Conservation (phyloP, 2,329 filamentous ascomycete species). For the Diplodia scrobiculata region DNA sequence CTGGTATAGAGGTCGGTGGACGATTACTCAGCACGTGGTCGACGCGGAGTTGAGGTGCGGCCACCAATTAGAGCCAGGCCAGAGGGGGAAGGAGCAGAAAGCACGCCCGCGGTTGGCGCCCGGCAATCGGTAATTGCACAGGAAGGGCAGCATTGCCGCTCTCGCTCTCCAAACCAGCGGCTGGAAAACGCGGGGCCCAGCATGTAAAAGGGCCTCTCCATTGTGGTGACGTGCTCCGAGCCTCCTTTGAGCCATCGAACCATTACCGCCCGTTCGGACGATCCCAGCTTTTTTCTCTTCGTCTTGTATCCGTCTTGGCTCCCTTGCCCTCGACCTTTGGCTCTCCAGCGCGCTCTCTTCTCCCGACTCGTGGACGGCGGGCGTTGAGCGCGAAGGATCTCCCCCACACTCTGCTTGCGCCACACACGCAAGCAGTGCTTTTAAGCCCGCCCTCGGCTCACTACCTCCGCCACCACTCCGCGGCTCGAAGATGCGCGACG, state of each 20-base stretch:
- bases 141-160: background rate
- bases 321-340: background rate
- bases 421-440: background rate
- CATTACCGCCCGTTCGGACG: background rate
- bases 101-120: background rate
- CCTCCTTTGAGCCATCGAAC: background rate
- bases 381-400: background rate
- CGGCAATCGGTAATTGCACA: conserved; percentile 11
- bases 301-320: background rate
- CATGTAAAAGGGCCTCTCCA: background rate
- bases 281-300: background rate
- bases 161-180: background rate
- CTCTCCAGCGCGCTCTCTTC: background rate
- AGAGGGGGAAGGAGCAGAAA: background rate
- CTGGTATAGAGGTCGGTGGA: background rate
- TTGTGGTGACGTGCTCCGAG: background rate
- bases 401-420: background rate
- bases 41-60: background rate
- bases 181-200: conserved; percentile 6
- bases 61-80: background rate
- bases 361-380: background rate
- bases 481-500: conserved; percentile 9
- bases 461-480: too few relatives aligned
- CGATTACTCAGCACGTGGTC: background rate
- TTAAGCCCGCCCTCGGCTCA: too few relatives aligned